phyloP scores from a whole-genome alignment of 108 stramenopile species.

The Tribonema minus region DNA sequence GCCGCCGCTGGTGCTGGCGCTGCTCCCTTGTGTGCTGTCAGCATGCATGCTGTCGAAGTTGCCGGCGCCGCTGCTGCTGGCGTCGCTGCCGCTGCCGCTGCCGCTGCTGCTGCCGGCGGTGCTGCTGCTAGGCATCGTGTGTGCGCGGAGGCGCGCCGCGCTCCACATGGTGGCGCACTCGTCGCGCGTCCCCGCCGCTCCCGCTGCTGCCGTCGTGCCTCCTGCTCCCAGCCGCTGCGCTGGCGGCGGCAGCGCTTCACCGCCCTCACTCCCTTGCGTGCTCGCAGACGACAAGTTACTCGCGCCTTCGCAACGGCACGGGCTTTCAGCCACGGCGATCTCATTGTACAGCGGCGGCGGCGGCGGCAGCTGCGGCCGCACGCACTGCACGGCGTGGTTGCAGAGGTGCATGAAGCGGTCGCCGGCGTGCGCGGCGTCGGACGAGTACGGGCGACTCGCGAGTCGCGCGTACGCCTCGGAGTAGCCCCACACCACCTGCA shows the following conservation, averaged over 20 bases:
- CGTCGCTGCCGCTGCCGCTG: too few relatives aligned
- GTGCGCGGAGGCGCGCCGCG: constrained; percentile 3
- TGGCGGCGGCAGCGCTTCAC: not conserved
- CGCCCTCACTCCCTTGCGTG: not conserved
- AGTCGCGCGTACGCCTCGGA: constrained; percentile 38
- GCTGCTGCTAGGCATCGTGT: too few relatives aligned
- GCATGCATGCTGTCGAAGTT: not conserved
- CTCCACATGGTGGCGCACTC: constrained; percentile 24
- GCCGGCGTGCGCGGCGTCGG: not conserved
- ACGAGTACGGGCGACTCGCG: constrained; percentile 12
- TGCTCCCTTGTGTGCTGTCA: not conserved
- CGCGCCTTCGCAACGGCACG: not conserved
- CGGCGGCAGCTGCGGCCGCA: not conserved
- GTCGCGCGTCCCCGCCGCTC: too few relatives aligned
- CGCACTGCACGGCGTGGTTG: constrained; percentile 42
- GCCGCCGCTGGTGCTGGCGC: not conserved
- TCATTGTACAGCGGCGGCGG: not conserved
- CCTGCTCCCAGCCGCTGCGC: too few relatives aligned
- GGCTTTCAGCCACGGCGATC: not conserved
- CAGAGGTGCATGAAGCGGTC: constrained; percentile 40
- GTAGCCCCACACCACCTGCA: constrained; percentile 33
- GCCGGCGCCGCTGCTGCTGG: not conserved
- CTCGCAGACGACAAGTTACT: too few relatives aligned
- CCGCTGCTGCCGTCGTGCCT: too few relatives aligned
- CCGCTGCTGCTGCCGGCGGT: too few relatives aligned